Conservation (phyloP, 2,329 filamentous ascomycete genomes). For the Westerdykella ornata region DNA sequence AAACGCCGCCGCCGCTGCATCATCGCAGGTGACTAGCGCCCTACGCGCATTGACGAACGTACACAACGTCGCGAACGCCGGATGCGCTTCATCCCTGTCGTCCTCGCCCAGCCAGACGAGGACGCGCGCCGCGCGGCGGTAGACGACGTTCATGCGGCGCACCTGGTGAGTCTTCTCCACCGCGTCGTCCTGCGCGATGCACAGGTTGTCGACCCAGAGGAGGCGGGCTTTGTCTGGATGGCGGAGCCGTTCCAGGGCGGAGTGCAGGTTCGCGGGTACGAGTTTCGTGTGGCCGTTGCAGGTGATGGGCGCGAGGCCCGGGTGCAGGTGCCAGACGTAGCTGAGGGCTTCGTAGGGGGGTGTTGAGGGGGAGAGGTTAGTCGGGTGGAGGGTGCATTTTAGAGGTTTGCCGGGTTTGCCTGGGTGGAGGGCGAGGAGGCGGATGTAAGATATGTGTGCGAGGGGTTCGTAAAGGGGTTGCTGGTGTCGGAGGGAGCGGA, state of each 20-base stretch:
- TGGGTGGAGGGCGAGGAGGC: constrained; percentile 10
- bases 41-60: constrained; percentile 2
- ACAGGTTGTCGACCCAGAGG: constrained; percentile 9
- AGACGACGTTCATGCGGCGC: constrained; percentile 7
- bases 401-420: neutral
- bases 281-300: constrained; percentile 1
- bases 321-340: constrained; percentile 5
- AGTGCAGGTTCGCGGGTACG: constrained; percentile 3
- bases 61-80: constrained; percentile 2
- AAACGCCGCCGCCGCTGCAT: neutral
- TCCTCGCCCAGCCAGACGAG: constrained; percentile 10
- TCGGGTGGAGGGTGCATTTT: constrained; percentile 6
- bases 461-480: constrained; percentile 4
- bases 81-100: constrained; percentile 3
- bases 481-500: too few species aligned
- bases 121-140: constrained; percentile 2
- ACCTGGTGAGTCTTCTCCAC: constrained; percentile 7
- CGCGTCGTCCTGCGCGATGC: constrained; percentile 6
- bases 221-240: neutral
- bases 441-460: constrained; percentile 7
- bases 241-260: constrained; percentile 4
- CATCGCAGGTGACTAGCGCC: too few species aligned
- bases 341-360: constrained; percentile 9
- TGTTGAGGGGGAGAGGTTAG: constrained; percentile 1
- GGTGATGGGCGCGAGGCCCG: neutral